Base-by-base conservation (phyloP, 495 filamentous ascomycete genomes). In the Xylaria palmicola region DNA sequence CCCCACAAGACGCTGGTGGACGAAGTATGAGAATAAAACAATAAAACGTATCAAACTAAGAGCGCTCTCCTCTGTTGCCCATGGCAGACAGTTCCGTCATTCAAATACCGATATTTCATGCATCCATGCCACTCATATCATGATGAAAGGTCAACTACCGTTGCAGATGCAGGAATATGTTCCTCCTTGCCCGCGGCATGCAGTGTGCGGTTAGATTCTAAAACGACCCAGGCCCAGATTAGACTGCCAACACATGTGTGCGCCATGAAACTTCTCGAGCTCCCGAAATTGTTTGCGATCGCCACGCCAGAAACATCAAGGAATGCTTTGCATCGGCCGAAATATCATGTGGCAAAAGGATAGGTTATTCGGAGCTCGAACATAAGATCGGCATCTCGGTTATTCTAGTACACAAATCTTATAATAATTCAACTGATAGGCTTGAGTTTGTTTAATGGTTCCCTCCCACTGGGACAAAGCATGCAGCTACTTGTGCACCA, bases 141-240 rank as follows among this genome's bases (percentile, higher is more conserved):
- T 43, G 53, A 56, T 56, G 19, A 43, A 27, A n/a, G n/a, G 26
- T 36, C 53, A 56, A 56, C 53, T 56, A 40, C 53, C 53, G 53
- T 24, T 56, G 53, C 53, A 32, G 10, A 32, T 56, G 53, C 22
- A 56, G 53, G 53, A 56, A 56, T 56, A 44, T 19, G 53, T 44
- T 32, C 53, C n/a, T 56, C 53, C 53, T 44, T 44, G 37, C 30
- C 24, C 32, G 39, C 53, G 53, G 27, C 53, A 56, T 44, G 20
- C 51, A 13, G 15, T 29, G 36, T 29, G 51, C 51, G 17, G 51
- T 1, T 48, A 15, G 45, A 27, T 48, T 48, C 45, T 48, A 51
- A 34, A 51, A 51, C 29, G 34, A 19, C 19, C 48, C 48, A 51
- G 10, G 34, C 6, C 32, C 6, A 36, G 32, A 36, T 17, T 12